Conservation (phyloP, 495 filamentous ascomycete genomes). For the Immersiella caudata region DNA sequence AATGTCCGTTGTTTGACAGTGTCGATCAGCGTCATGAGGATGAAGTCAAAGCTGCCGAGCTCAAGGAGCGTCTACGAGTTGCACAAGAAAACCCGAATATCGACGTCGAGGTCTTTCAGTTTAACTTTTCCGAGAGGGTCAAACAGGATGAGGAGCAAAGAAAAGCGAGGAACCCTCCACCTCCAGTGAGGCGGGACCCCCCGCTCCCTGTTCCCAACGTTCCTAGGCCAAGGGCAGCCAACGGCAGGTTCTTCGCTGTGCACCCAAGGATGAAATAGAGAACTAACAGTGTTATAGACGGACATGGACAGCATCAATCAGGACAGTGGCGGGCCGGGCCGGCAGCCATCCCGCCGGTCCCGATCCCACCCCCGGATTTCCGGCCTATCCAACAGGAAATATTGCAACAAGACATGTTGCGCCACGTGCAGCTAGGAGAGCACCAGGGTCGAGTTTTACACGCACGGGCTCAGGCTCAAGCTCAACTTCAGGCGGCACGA, state of each 20-base stretch:
- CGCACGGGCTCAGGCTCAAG: background rate
- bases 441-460: too few species aligned
- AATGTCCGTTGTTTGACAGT: conserved; percentile 70
- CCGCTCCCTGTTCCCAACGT: background rate
- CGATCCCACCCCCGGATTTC: too few species aligned
- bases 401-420: background rate
- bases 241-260: too few species aligned
- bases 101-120: conserved; percentile 56
- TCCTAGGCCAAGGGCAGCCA: too few species aligned
- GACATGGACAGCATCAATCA: too few species aligned
- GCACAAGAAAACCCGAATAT: conserved; percentile 62
- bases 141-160: conserved; percentile 39
- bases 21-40: conserved; percentile 61
- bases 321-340: too few species aligned
- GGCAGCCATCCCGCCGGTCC: too few species aligned
- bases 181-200: background rate
- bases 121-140: conserved; percentile 62
- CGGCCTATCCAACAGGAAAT: too few species aligned
- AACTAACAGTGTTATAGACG: too few species aligned
- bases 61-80: conserved; percentile 58
- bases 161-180: conserved; percentile 9
- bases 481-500: background rate
- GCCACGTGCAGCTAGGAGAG: too few species aligned
- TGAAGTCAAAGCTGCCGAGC: conserved; percentile 69
- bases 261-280: too few species aligned